phyloP scores from a whole-genome alignment of 2,329 filamentous ascomycete species.

The Colletotrichum sp. region DNA sequence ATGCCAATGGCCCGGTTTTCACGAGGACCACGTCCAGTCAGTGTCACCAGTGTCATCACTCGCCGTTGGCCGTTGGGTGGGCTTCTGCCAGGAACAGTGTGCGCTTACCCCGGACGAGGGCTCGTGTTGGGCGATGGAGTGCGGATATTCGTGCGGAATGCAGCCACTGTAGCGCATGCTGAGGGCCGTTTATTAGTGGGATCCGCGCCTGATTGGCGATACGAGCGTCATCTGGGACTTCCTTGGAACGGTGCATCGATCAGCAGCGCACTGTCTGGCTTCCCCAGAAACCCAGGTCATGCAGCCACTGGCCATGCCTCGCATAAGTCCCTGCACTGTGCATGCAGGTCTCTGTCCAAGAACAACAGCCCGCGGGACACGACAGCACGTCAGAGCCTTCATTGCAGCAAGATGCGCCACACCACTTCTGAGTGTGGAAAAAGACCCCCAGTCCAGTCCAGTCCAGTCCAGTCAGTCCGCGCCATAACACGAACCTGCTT shows the following conservation, averaged over 20 bases:
- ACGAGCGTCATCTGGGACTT: background rate
- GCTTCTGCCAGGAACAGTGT: constrained; percentile 1
- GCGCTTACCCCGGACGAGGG: constrained; percentile 10
- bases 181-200: constrained; percentile 2
- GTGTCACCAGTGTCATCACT: background rate
- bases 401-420: background rate
- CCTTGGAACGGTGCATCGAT: background rate
- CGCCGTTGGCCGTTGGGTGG: background rate
- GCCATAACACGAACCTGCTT: background rate
- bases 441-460: background rate
- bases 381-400: constrained; percentile 8
- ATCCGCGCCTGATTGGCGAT: background rate
- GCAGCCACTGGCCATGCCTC: background rate
- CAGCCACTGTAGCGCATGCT: constrained; percentile 13
- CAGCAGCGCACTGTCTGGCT: background rate
- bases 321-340: constrained; percentile 10
- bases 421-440: background rate
- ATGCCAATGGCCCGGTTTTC: constrained; percentile 1
- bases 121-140: constrained; percentile 14
- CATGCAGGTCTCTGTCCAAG: constrained; percentile 1
- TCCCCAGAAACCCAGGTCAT: background rate
- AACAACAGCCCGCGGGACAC: background rate
- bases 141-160: background rate
- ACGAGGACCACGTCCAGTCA: background rate
- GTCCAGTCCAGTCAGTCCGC: background rate